Evolutionary conservation across 495 filamentous ascomycete species (phyloP), one percentile per base, ranked within the genome.

Genomic region (Tuber brumale): DNA sequence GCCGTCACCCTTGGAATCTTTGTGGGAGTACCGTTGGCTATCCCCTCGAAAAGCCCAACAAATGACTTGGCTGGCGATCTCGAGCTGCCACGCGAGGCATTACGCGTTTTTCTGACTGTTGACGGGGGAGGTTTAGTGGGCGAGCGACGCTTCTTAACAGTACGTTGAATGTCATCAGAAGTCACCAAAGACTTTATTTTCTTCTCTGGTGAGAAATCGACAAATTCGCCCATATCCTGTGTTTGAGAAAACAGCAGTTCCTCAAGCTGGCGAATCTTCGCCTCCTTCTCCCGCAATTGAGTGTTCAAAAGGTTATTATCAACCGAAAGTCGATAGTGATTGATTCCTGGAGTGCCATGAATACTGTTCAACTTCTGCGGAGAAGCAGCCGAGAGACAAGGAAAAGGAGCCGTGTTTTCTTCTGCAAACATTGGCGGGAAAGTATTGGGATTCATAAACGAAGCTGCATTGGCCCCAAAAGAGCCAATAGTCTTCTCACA

Each of bases 131-230:
- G 48, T 44, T 81, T 81, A 19, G 31, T 74, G 2, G 79, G 77
- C 21, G 81, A 78, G 48, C 76, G 80, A 51, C 81, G 80, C 71
- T 82, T 82, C 39, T 77, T 82, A 45, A 77, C 70, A 48, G 81
- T 80, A 45, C 79, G 51, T n/a, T 81, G 72, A 37, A 57, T 48
- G 45, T 69, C 41, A 45, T 75, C 70, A 72, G 75, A 74, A 23
- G 66, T 12, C 27, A 43, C 31, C 42, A 46, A 42, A 48, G 70
- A 41, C 71, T 75, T 79, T 37, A 74, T 70, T 74, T 76, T 81
- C 70, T 83, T 83, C 51, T 83, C 79, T 16, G 76, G 81, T 7
- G 81, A 82, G 57, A 82, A 83, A 74, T 83, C 70, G n/a, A 80
- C 74, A 51, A 83, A 83, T 51, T 81, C 81, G 10, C 77, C 81